Percentiles rank a stretch among this genome's conserved stretches.
Conservation (phyloP, 371 early-diverging fungal species). For the Haplosporangium sp. region DNA sequence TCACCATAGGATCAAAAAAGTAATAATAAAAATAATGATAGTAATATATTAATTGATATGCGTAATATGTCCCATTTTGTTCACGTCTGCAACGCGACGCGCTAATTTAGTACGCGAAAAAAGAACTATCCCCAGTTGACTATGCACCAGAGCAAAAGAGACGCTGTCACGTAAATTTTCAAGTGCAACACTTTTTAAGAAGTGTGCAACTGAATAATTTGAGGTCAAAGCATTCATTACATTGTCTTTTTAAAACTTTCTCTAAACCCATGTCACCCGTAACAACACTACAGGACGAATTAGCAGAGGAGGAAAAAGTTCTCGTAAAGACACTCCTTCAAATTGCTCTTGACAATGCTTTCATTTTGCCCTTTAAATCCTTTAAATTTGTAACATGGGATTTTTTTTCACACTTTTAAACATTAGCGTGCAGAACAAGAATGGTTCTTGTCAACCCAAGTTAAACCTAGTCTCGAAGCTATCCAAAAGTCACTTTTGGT, state of each 20-base stretch:
- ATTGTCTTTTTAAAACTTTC: not conserved
- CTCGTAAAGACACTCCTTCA: constrained; percentile 14
- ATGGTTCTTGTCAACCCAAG: constrained; percentile 53
- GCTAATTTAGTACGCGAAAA: too few species aligned
- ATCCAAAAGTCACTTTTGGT: constrained; percentile 45
- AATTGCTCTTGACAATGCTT: not conserved
- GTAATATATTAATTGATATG: not conserved
- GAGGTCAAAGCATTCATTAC: not conserved
- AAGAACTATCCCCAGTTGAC: too few species aligned
- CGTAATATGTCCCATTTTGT: too few species aligned
- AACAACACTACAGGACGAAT: constrained; percentile 33
- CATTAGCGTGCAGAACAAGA: constrained; percentile 48
- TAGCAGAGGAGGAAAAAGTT: constrained; percentile 40
- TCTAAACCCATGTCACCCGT: constrained; percentile 11
- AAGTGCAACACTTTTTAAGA: not conserved
- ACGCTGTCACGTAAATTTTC: too few species aligned
- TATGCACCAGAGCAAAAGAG: too few species aligned
- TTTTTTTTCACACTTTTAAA: not conserved
- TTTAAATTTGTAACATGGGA: not conserved
- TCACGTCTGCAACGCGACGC: too few species aligned
- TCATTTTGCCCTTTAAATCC: not conserved
- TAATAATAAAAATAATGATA: too few species aligned
- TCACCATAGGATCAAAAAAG: not conserved
- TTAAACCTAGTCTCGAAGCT: constrained; percentile 30
- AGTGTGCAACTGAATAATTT: not conserved